Base-by-base conservation (phyloP, 2,329 filamentous ascomycete genomes). In the Fusarium penzigii region DNA sequence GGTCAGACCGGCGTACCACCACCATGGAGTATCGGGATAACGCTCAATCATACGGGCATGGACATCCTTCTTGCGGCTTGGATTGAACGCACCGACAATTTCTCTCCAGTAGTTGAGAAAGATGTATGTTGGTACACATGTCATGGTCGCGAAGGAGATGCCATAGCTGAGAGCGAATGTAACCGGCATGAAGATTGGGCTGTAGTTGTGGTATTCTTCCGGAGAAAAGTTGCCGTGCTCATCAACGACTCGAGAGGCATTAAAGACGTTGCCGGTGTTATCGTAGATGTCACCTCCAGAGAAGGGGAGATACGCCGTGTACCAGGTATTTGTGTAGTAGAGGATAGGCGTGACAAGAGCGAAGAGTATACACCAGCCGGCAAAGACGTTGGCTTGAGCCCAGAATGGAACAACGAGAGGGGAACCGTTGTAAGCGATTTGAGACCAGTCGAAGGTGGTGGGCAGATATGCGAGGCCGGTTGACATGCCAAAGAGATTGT, bases 1-100 rank as follows among this genome's bases (percentile, higher is more conserved):
- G 0, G 66, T 68, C 29, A 73, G 48, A 5, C 63, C 44, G 2
- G 42, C 65, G 40, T 73, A 74, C 72, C 71, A 74, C 70, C 72
- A 73, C 48, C 72, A 70, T 0, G 70, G 71, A 1, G 69, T 68
- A 13, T 59, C 57, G 2, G 42, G 42, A 7, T 63, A 63, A 6
- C 53, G 50, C 34, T 66, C 62, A 56, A 73, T 73, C 29, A 74
- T 54, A 8, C 69, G 63, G 17, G 66, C 66, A 49, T 74, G 72
- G 10, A 72, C 55, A 44, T 73, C 70, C 32, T 72, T 69, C 59
- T 56, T 53, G 8, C 51, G 51, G n/a, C 45, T 43, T 2, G 51
- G 42, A 8, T 44, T 48, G 20, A 56, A 53, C 1, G 53, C 53
- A 2, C 53, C 53, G 2, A 52, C 11, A 9, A 53, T 53, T 3